phyloP scores from a whole-genome alignment of 352 stramenopile genomes.

The Albugo candida region DNA sequence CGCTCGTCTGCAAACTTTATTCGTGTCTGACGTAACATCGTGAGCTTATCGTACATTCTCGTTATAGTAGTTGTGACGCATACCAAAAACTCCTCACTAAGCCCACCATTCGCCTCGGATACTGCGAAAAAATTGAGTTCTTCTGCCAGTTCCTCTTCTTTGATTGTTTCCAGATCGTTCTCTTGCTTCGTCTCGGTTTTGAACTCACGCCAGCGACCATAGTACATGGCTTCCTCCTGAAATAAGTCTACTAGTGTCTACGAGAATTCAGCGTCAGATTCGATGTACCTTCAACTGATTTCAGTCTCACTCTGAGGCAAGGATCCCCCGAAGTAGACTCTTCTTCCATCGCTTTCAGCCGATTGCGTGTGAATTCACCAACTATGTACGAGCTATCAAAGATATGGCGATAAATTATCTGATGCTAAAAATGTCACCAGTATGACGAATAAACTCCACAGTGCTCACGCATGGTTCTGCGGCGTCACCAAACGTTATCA shows the following conservation, averaged over 20 bases:
- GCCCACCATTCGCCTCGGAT: conserved; percentile 50
- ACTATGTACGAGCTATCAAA: conserved; percentile 12
- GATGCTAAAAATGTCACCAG: not conserved
- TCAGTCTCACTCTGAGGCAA: conserved; percentile 21
- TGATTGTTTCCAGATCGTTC: conserved; percentile 55
- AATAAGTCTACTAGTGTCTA: conserved; percentile 55
- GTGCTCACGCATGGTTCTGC: conserved; percentile 30
- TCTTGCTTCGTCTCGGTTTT: conserved; percentile 57
- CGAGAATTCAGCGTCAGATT: conserved; percentile 1
- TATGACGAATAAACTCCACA: conserved; percentile 3
- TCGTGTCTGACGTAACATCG: conserved; percentile 22
- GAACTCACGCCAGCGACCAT: conserved; percentile 72
- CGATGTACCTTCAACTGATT: not conserved
- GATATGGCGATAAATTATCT: conserved; percentile 1
- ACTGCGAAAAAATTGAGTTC: conserved; percentile 72
- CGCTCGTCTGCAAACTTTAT: conserved; percentile 72
- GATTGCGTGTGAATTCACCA: conserved; percentile 25
- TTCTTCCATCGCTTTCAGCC: conserved; percentile 18
- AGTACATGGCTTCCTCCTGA: conserved; percentile 56
- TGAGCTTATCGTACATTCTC: not conserved
- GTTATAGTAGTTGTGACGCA: conserved; percentile 1
- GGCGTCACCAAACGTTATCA: conserved; percentile 64
- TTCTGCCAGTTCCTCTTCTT: conserved; percentile 64
- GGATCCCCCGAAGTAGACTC: conserved; percentile 20
- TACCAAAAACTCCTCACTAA: conserved; percentile 55